Percentiles rank a stretch among this genome's conserved stretches.
phyloP scores from a whole-genome alignment of 441 rosid species.

The Pelargonium cotyledonis region DNA sequence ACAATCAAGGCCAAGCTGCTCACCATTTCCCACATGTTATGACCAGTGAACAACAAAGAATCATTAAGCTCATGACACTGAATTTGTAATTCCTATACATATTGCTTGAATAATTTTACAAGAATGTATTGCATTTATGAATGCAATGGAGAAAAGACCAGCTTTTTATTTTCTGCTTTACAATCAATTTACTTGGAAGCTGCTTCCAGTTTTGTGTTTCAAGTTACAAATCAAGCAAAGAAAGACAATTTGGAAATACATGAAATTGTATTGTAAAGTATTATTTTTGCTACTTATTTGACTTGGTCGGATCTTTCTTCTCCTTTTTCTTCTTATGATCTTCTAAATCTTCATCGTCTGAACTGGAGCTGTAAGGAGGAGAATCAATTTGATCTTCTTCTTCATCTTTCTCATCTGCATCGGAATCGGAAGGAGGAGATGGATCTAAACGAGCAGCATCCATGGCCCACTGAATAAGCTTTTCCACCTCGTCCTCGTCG shows the following conservation, averaged over 20 bases:
- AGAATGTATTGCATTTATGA: no score
- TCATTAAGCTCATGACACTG: no score
- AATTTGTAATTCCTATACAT: no score
- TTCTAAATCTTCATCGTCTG: conserved; percentile 10
- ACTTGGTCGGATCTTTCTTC: conserved; percentile 3
- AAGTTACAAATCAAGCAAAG: background rate
- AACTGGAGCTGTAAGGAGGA: background rate
- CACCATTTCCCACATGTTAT: conserved; percentile 12
- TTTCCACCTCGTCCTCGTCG: conserved; percentile 69
- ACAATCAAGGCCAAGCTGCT: conserved; percentile 21
- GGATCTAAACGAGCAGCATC: conserved; percentile 84
- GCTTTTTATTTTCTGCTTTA: no score
- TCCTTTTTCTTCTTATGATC: conserved; percentile 6
- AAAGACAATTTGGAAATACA: no score
- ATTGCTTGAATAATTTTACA: no score
- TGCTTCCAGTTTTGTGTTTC: no score
- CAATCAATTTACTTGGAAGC: no score
- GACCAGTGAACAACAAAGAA: no score
- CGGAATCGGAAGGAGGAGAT: conserved; percentile 65
- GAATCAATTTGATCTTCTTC: conserved; percentile 10
- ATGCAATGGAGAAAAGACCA: no score
- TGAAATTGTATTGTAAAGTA: background rate
- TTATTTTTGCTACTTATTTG: background rate
- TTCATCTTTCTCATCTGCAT: conserved; percentile 18
- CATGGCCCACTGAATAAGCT: conserved; percentile 66